phyloP scores from a whole-genome alignment of 2,329 filamentous ascomycete genomes.

The Alternaria burnsii region DNA sequence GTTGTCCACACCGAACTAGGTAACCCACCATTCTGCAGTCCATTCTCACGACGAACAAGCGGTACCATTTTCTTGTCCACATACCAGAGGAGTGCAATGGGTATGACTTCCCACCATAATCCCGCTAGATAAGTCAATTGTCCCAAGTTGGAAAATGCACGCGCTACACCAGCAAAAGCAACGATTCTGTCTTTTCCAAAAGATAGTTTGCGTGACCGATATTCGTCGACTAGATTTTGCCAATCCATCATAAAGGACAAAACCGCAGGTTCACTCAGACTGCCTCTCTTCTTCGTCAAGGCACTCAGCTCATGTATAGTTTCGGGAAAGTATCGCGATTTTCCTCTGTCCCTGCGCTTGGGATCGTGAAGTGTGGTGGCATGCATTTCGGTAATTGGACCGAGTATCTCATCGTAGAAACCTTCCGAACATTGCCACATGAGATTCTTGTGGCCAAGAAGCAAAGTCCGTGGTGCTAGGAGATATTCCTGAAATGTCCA shows the following conservation, averaged over 20 bases:
- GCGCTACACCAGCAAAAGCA: conserved; percentile 19
- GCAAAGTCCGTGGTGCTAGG: conserved; percentile 19
- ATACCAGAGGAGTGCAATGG: conserved; percentile 14
- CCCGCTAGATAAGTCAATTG: conserved; percentile 21
- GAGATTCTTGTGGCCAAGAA: conserved; percentile 19
- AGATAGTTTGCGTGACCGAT: conserved; percentile 1
- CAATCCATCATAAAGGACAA: conserved; percentile 10
- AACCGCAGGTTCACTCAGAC: not conserved
- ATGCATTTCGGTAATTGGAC: not conserved
- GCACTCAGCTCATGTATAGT: not conserved
- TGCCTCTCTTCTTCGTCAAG: not conserved
- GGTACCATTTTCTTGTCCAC: not conserved
- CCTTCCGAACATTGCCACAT: conserved; percentile 22
- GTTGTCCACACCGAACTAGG: not conserved
- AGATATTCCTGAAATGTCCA: conserved; percentile 33
- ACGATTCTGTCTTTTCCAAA: conserved; percentile 16
- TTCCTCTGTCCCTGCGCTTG: not conserved
- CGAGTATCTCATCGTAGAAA: conserved; percentile 22
- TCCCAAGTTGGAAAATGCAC: not conserved
- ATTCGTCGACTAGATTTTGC: conserved; percentile 12
- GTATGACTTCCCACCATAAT: conserved; percentile 5
- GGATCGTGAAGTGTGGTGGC: not conserved
- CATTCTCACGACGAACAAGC: not conserved
- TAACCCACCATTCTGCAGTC: not conserved
- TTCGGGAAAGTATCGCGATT: not conserved